These are phyloP conservation scores for Fallopia convolvulus DNA, from an alignment of 148 eudicot genomes.

Conservation along the genomic window DNA sequence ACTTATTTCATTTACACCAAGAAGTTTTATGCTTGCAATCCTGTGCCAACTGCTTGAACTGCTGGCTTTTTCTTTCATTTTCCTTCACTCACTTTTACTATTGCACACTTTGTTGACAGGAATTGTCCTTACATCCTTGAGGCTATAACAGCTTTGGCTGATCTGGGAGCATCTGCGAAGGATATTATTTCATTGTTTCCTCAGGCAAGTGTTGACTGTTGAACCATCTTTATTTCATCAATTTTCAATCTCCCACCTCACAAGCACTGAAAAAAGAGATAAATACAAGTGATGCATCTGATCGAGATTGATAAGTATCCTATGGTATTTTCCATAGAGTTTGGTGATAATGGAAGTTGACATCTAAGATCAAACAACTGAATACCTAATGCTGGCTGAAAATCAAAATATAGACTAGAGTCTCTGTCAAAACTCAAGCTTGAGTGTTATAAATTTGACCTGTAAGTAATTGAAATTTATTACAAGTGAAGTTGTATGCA, in stretches of 20 bases:
- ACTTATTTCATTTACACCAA: neutral
- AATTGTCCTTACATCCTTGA: constrained; percentile 76
- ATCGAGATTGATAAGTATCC: neutral
- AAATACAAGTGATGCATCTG: neutral
- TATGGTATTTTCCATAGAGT: neutral
- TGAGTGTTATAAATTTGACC: neutral
- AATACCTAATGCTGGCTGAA: neutral
- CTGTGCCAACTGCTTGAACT: neutral
- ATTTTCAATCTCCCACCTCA: neutral
- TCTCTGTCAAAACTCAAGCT: neutral
- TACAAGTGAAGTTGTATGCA: neutral
- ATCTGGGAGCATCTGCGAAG: constrained; percentile 72
- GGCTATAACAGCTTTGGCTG: constrained; percentile 88
- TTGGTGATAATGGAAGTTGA: neutral
- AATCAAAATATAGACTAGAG: neutral
- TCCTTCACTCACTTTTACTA: neutral
- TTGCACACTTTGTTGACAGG: constrained; percentile 25
- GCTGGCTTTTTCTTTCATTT: neutral
- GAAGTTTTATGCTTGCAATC: neutral
- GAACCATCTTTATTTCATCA: constrained; percentile 6
- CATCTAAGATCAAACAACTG: neutral
- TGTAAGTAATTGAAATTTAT: neutral
- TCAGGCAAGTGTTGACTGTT: constrained; percentile 51
- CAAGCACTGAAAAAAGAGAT: neutral
- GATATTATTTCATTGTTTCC: constrained; percentile 80